Evolutionary conservation across 2,329 filamentous ascomycete species (phyloP).

Genomic region (Cercospora nicotianae): DNA sequence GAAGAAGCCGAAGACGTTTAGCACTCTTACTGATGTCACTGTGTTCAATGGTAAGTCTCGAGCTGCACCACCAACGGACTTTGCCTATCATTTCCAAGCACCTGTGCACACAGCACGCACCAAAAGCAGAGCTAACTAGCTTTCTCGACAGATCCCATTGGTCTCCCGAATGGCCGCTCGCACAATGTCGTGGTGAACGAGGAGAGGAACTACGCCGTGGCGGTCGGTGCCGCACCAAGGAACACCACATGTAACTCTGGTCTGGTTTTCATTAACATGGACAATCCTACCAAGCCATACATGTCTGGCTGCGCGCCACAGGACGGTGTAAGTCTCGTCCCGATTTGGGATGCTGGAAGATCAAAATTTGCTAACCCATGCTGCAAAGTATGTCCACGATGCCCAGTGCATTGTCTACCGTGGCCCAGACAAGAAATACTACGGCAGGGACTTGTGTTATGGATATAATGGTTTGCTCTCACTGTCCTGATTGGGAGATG

Average conservation of each 20-base stretch:
- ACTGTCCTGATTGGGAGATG: too few relatives aligned
- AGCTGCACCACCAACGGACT: not conserved
- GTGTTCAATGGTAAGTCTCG: constrained; percentile 19
- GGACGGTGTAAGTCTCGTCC: constrained; percentile 42
- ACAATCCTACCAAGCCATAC: constrained; percentile 53
- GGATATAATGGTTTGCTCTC: constrained; percentile 44
- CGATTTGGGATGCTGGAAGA: not conserved
- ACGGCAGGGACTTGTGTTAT: constrained; percentile 53
- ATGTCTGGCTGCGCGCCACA: constrained; percentile 52
- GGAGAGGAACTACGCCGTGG: constrained; percentile 52
- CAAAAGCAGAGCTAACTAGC: not conserved
- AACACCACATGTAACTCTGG: constrained; percentile 50
- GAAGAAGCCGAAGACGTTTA: constrained; percentile 45
- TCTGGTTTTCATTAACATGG: constrained; percentile 56
- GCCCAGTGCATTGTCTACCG: constrained; percentile 55
- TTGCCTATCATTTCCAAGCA: not conserved
- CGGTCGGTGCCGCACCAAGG: constrained; percentile 43
- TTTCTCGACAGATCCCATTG: not conserved
- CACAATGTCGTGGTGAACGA: constrained; percentile 58
- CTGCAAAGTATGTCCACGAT: constrained; percentile 52
- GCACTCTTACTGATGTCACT: constrained; percentile 34
- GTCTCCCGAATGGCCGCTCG: constrained; percentile 32
- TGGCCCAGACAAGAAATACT: constrained; percentile 49
- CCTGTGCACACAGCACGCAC: not conserved
- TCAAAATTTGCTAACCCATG: not conserved